Evolutionary conservation across 2,329 filamentous ascomycete genomes (phyloP).

Genomic region (Nigrospora oryzae): DNA sequence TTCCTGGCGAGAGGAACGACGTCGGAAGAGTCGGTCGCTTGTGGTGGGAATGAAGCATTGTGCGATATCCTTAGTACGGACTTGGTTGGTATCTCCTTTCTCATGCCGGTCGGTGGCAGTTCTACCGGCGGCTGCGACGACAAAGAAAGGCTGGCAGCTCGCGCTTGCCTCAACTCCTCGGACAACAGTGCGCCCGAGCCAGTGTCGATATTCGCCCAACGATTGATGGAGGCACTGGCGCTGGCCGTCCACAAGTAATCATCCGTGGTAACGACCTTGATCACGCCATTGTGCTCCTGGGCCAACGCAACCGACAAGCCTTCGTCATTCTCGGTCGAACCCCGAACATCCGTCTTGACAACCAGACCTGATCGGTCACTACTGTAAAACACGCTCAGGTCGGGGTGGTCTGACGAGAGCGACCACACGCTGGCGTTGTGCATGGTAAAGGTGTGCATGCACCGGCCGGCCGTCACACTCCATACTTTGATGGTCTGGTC

Average conservation of each 20-base stretch:
- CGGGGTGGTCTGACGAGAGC: conserved; percentile 78
- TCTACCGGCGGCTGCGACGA: conserved; percentile 26
- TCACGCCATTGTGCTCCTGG: conserved; percentile 81
- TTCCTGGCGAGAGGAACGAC: conserved; percentile 33
- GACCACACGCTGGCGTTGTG: conserved; percentile 98
- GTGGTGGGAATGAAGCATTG: conserved; percentile 65
- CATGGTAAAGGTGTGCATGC: conserved; percentile 98
- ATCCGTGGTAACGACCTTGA: conserved; percentile 57
- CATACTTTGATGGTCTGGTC: conserved; percentile 98
- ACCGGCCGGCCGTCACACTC: conserved; percentile 90
- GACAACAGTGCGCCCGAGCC: conserved; percentile 61
- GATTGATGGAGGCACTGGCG: conserved; percentile 82
- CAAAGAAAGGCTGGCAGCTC: conserved; percentile 29
- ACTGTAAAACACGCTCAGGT: conserved; percentile 87
- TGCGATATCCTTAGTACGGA: conserved; percentile 79
- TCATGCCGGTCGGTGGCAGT: conserved; percentile 21
- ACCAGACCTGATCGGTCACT: conserved; percentile 86
- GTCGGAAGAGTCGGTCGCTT: conserved; percentile 24
- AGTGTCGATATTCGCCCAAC: conserved; percentile 83
- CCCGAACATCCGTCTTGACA: conserved; percentile 89
- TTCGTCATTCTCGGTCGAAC: conserved; percentile 67
- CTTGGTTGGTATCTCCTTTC: conserved; percentile 63
- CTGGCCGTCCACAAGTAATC: conserved; percentile 87
- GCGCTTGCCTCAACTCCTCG: conserved; percentile 39
- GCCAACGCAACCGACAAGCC: conserved; percentile 84